phyloP scores from a whole-genome alignment of 148 eudicot genomes.

The Rhododendron henanense region DNA sequence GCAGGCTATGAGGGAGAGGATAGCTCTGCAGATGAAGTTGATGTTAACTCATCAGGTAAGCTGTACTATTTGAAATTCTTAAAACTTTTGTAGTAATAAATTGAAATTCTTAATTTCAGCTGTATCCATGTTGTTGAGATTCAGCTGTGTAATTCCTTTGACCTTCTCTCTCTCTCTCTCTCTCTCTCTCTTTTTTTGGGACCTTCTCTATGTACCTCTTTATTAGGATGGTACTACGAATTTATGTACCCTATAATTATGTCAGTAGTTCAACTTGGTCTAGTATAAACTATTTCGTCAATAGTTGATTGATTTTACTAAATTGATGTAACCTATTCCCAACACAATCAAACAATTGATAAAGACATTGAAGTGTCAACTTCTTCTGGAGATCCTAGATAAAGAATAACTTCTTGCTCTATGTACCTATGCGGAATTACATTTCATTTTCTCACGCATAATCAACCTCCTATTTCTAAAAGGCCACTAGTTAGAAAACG shows the following conservation, averaged over 20 bases:
- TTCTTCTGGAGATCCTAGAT: background rate
- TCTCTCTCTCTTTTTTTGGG: background rate
- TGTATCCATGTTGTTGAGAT: background rate
- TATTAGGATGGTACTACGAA: too few species aligned
- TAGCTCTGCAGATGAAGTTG: slow-evolving; percentile 67
- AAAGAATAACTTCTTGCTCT: background rate
- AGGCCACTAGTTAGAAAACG: background rate
- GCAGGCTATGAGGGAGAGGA: slow-evolving; percentile 80
- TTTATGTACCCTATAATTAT: too few species aligned
- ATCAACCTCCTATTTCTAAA: background rate
- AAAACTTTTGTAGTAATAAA: too few species aligned
- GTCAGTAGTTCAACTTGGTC: background rate
- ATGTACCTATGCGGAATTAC: background rate
- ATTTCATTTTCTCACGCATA: background rate
- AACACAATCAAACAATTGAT: too few species aligned
- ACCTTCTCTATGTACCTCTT: background rate
- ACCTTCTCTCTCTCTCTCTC: background rate
- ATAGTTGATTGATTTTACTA: background rate
- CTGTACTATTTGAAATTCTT: background rate
- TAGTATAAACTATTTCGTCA: background rate
- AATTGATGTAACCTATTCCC: background rate
- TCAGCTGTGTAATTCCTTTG: background rate
- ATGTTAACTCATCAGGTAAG: slow-evolving; percentile 63
- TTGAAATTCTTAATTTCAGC: background rate
- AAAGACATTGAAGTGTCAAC: too few species aligned